Base-by-base conservation (phyloP, 805 yeast species). In the Babjeviella inositovora region DNA sequence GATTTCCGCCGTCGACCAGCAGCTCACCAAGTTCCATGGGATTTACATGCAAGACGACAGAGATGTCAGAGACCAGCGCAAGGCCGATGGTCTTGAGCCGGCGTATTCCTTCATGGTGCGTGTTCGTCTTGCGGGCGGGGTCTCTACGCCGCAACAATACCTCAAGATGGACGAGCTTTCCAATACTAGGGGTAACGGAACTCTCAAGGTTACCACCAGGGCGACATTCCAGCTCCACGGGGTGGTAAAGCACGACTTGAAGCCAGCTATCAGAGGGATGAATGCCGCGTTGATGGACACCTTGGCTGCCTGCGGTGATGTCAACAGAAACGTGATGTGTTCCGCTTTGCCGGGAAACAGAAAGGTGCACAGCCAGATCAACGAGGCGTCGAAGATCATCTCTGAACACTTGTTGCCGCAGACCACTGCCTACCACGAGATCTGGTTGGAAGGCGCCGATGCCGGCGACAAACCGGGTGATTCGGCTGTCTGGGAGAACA, bases 31-130 rank as follows among this genome's bases (percentile, higher is more conserved):
- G 53, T 87, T 87, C 69, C 97, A 87, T 50, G 97, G 97, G 53
- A 82, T 84, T 35, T 87, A 87, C 49, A 82, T 87, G 93, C 97
- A 87, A 57, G 97, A 87, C 49, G 97, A 87, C 47, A 80, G 97
- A 57, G 97, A 87, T 50, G 60, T 87, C 29, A 69, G 97, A 48
- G 97, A 87, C 27, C 76, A 79, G 37, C 73, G 96, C 43, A 87
- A 85, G 53, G 68, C 80, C 22, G 81, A 79, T 43, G 96, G 97
- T 20, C 48, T 80, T 32, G 97, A 87, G 53, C 97, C 97, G 10
- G 93, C 92, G 23, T 87, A 80, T 48, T 65, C 92, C n/a, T 87
- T 87, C 52, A 87, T 87, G 97, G 85, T 84, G 10, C 77, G 97
- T 54, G 82, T 81, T 26, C 73, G 97, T 53, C 60, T 87, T 37